Conservation (phyloP, 2,329 filamentous ascomycete genomes). For the Cladosporium sp. region DNA sequence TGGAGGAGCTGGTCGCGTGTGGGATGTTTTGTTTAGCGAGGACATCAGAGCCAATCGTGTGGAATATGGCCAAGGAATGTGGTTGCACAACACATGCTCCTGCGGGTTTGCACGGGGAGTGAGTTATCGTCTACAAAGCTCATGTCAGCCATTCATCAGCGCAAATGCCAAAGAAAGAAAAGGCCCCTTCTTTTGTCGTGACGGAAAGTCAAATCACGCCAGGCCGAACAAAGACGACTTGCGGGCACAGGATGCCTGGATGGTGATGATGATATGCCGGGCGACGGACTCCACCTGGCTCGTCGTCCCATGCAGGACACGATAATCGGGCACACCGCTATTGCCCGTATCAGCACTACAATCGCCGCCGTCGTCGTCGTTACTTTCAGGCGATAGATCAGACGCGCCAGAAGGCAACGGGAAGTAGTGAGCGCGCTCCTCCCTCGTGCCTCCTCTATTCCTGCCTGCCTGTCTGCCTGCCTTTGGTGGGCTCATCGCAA, state of each 20-base stretch:
- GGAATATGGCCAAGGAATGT: too few species aligned
- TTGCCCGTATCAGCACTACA: neutral
- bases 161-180: neutral
- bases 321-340: neutral
- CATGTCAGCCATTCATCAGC: too few species aligned
- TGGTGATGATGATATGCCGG: neutral
- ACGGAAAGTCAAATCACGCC: too few species aligned
- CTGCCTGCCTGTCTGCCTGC: neutral
- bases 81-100: too few species aligned
- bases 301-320: neutral
- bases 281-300: neutral
- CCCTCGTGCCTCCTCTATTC: neutral
- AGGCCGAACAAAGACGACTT: too few species aligned
- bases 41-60: constrained; percentile 3
- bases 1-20: neutral
- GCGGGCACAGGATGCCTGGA: too few species aligned
- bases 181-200: too few species aligned
- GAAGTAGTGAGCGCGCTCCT: too few species aligned
- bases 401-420: too few species aligned
- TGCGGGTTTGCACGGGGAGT: too few species aligned
- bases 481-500: neutral
- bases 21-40: constrained; percentile 5
- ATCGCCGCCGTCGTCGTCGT: neutral
- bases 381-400: too few species aligned
- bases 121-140: too few species aligned